Base-by-base conservation (phyloP, 2,329 filamentous ascomycete species). In the Chaetothyriales sp. region DNA sequence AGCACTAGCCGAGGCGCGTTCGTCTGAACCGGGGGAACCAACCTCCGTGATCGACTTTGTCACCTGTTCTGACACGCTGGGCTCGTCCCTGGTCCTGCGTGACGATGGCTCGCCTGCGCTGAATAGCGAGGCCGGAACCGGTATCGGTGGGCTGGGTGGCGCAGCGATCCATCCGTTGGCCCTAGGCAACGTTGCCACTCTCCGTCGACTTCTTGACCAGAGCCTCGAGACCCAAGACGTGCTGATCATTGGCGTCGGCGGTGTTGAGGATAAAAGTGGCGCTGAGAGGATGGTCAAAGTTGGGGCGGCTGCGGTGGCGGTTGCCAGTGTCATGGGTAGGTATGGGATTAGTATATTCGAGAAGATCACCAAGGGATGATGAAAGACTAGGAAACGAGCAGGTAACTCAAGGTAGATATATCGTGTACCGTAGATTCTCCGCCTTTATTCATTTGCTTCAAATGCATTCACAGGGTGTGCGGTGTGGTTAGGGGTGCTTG, bases 11-110 rank as follows among this genome's bases (percentile, higher is more conserved):
- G 48, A 48, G 3, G 53, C 54, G 10, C 49, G 53, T n/a, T 57
- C 56, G 25, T 45, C 25, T 15, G 56, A 59, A 18, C 58, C 58
- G 2, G 54, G 52, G 18, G 57, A 57, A 46, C 53, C 53, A 18
- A 49, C 46, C 18, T 43, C n/a, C 43, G 52, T 55, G 18, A 49
- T 60, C 8, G 53, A 61, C 54, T 89, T 89, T 65, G 72, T 89
- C 56, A 87, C 84, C 0, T 76, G 83, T 0, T 84, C 80, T 1
- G 89, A 89, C 60, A 89, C 79, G 0, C 75, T 89, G 0, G 85
- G 84, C 0, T 79, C 75, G 0, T 83, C 78, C 44, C 69, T 89
- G 0, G 66, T 86, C 0, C 63, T 86, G 0, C 59, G 67, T 10
- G 49, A 48, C 22, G 53, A 39, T 9, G 55, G 57, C 15, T 50